phyloP scores from a whole-genome alignment of 2,329 filamentous ascomycete species.

The Talaromyces piceae region DNA sequence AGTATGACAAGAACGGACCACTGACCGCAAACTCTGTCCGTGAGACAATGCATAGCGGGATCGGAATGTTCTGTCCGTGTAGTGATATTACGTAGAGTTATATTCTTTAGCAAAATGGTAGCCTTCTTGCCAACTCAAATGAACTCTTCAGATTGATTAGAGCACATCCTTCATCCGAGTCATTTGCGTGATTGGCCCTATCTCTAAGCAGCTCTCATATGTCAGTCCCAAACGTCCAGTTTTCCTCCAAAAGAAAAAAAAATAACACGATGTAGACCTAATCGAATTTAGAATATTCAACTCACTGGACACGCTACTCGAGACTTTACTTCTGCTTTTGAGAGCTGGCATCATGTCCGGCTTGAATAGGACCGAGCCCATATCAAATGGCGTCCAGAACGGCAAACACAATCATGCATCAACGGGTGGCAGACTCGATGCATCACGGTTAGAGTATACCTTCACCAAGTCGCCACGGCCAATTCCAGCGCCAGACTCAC shows the following conservation, averaged over 20 bases:
- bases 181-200: not conserved
- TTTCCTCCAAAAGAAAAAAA: too few relatives aligned
- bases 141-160: too few relatives aligned
- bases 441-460: not conserved
- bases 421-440: not conserved
- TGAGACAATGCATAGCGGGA: not conserved
- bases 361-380: not conserved
- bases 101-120: not conserved
- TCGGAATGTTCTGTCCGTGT: too few relatives aligned
- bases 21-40: not conserved
- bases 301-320: too few relatives aligned
- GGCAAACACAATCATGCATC: not conserved
- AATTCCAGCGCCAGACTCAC: not conserved
- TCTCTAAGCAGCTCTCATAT: not conserved
- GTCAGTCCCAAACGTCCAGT: not conserved
- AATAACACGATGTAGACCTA: not conserved
- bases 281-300: too few relatives aligned
- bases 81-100: too few relatives aligned
- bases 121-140: not conserved
- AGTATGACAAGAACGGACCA: not conserved
- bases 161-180: not conserved
- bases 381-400: not conserved
- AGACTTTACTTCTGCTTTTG: too few relatives aligned
- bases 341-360: not conserved
- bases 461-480: not conserved